A percentile compares a stretch with the other conserved stretches of the same genome.
phyloP scores from a whole-genome alignment of 1,139 yeast species.

The Suhomyces bribrorum region DNA sequence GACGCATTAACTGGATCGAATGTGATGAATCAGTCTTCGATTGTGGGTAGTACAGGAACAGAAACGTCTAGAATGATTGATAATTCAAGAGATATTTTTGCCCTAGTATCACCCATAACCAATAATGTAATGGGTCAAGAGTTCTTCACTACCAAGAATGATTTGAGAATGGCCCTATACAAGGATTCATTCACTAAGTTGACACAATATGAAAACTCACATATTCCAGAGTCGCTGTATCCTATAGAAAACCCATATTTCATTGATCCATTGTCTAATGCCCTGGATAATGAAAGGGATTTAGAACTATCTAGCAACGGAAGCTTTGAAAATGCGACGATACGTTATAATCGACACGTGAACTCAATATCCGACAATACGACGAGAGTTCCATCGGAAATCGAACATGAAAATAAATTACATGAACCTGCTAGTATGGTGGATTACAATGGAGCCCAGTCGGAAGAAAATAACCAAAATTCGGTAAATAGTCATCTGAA shows the following conservation, averaged over 20 bases:
- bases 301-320: slow-evolving; percentile 9
- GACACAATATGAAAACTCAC: slow-evolving; percentile 9
- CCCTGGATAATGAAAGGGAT: slow-evolving; percentile 8
- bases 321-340: slow-evolving; percentile 14
- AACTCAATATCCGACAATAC: slow-evolving; percentile 11
- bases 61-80: slow-evolving; percentile 2
- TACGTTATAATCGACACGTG: slow-evolving; percentile 13
- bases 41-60: background rate
- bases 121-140: slow-evolving; percentile 15
- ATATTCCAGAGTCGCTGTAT: background rate
- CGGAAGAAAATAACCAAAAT: background rate
- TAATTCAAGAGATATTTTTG: slow-evolving; percentile 16
- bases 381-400: too few relatives aligned
- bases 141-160: slow-evolving; percentile 20
- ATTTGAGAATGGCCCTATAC: slow-evolving; percentile 22
- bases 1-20: background rate
- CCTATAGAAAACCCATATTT: slow-evolving; percentile 3
- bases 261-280: slow-evolving; percentile 3
- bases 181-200: slow-evolving; percentile 19
- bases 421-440: background rate
- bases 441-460: background rate
- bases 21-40: background rate
- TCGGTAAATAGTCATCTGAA: background rate
- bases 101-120: slow-evolving; percentile 17
- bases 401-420: too few relatives aligned